Evolutionary conservation across 2,329 filamentous ascomycete genomes (phyloP).

Genomic region (Sclerotinia minor): DNA sequence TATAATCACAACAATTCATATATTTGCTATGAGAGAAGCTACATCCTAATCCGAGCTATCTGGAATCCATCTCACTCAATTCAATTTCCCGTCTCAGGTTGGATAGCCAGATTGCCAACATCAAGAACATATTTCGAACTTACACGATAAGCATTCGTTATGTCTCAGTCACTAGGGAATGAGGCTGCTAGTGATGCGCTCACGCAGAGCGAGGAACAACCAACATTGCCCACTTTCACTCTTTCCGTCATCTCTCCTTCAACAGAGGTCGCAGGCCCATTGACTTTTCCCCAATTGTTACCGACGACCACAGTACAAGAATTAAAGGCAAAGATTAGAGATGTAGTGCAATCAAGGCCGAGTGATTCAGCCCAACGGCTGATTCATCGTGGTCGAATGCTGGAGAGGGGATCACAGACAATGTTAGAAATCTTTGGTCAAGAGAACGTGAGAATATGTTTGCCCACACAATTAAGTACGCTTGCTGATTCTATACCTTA

Average conservation of each 20-base stretch:
- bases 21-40: slow-evolving; percentile 10
- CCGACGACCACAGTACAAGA: slow-evolving; percentile 55
- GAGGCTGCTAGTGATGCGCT: slow-evolving; percentile 26
- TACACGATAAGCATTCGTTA: slow-evolving; percentile 20
- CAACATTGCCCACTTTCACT: slow-evolving; percentile 47
- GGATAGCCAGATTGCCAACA: neutral
- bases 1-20: neutral
- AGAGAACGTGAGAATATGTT: slow-evolving; percentile 43
- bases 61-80: neutral
- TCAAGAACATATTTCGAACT: neutral
- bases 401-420: slow-evolving; percentile 56
- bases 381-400: slow-evolving; percentile 60
- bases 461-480: slow-evolving; percentile 5
- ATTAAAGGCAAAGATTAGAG: slow-evolving; percentile 59
- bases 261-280: slow-evolving; percentile 51
- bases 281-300: slow-evolving; percentile 52
- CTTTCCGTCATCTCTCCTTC: slow-evolving; percentile 62
- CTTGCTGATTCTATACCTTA: slow-evolving; percentile 34
- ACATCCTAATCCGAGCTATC: slow-evolving; percentile 11
- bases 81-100: neutral
- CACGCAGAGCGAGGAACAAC: slow-evolving; percentile 31
- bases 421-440: slow-evolving; percentile 58
- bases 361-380: slow-evolving; percentile 57
- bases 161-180: slow-evolving; percentile 32
- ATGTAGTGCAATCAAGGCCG: slow-evolving; percentile 52